Base-by-base conservation (phyloP, 2,329 filamentous ascomycete genomes). In the Sarocladium brachiariae region DNA sequence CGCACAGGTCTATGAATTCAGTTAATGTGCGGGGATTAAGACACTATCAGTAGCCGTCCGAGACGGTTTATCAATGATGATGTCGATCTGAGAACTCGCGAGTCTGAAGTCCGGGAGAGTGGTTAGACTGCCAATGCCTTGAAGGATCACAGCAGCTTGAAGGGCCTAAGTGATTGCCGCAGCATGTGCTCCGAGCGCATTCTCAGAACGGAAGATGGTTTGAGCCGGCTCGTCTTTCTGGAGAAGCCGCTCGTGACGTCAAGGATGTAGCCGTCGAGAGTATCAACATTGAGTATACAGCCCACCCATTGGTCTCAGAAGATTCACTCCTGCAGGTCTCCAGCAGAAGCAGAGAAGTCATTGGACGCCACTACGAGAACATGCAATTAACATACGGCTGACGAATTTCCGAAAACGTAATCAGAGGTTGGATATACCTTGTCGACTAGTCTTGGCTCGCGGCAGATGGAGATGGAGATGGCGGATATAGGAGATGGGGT, bases 341-440 rank as follows among this genome's bases (percentile, higher is more conserved):
- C 11, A 25, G 9, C 13, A 7, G 43, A 5, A 6, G 39, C 9
- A 25, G 25, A 14, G 19, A 47, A 33, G 11, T 19, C 16, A 47
- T 47, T 47, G 43, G 43, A 47, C 43, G 43, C 43, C 43, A 31
- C 43, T 8, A 21, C 43, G 43, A 47, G 6, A 47, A 33, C 14
- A 9, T 31, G 18, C 43, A 33, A 47, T 47, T 33, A 21, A 25
- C 13, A 23, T 6, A 33, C 8, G 43, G 43, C 43, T 45, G 25
- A 47, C 27, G 43, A 33, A 16, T 47, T 33, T 47, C 43, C 43
- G 25, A 19, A 47, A 47, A 13, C 43, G 43, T 18, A 25, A 47
- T 31, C 25, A 25, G 14, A 10, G 24, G 9, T 16, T 33, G 25
- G 25, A 21, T 43, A 43, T 25, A 33, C 43, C n/a, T 27, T 25